A percentile compares a stretch with the other conserved stretches of the same genome.
Conservation (phyloP, 352 stramenopile genomes). For the Pythium brassicae region DNA sequence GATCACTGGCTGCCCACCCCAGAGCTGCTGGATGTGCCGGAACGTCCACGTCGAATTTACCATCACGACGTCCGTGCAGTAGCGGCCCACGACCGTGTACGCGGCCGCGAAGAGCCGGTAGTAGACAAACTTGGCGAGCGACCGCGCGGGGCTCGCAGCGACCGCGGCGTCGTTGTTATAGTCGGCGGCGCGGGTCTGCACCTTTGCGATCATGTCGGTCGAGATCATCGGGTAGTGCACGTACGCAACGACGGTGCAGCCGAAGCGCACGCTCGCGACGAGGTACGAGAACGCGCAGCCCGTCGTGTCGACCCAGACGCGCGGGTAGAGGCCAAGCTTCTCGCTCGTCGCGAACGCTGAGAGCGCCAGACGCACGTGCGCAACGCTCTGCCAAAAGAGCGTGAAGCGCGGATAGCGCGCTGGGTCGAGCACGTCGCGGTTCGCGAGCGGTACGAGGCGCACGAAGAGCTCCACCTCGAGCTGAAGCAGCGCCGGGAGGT, state of each 20-base stretch:
- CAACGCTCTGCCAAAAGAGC: slow-evolving; percentile 94
- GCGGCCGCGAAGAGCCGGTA: slow-evolving; percentile 93
- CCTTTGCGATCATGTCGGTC: slow-evolving; percentile 96
- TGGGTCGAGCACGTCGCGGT: slow-evolving; percentile 69
- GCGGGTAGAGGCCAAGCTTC: slow-evolving; percentile 42
- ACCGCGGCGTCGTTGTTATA: slow-evolving; percentile 95
- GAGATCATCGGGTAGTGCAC: slow-evolving; percentile 99
- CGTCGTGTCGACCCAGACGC: slow-evolving; percentile 97
- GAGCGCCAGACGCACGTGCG: slow-evolving; percentile 89
- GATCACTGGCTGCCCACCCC: slow-evolving; percentile 70
- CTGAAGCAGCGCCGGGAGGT: slow-evolving; percentile 65
- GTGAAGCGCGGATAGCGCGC: slow-evolving; percentile 89
- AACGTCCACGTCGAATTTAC: slow-evolving; percentile 99
- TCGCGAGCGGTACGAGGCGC: slow-evolving; percentile 72
- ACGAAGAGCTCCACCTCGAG: slow-evolving; percentile 45
- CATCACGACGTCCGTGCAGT: slow-evolving; percentile 89
- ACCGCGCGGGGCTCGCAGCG: slow-evolving; percentile 70
- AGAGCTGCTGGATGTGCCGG: slow-evolving; percentile 93
- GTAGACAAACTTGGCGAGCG: slow-evolving; percentile 92
- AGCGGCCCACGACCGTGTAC: slow-evolving; percentile 89
- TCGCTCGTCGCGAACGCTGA: slow-evolving; percentile 75
- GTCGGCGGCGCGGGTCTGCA: slow-evolving; percentile 84
- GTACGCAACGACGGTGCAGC: slow-evolving; percentile 92
- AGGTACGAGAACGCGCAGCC: slow-evolving; percentile 97
- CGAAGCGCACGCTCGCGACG: slow-evolving; percentile 82